Percentiles rank a stretch among this genome's conserved stretches.
Conservation (phyloP, 164 flowering plant species). For the Stephania yunnanensis region DNA sequence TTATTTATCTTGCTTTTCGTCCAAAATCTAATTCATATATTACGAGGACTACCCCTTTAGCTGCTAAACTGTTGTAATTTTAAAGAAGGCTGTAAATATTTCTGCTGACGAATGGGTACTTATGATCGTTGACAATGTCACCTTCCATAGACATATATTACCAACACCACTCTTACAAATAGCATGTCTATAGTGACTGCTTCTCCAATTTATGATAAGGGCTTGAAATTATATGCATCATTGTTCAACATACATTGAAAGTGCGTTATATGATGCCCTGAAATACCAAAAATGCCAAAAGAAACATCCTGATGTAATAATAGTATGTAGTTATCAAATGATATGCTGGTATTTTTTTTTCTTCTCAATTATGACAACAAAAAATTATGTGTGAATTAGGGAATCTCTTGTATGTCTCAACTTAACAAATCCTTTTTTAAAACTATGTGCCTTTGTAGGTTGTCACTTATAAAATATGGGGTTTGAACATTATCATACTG, state of each 20-base stretch:
- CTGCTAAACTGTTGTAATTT: background rate
- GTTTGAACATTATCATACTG: no score
- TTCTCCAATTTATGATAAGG: background rate
- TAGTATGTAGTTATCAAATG: background rate
- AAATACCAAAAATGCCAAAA: background rate
- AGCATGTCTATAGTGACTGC: no score
- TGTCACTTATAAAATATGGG: no score
- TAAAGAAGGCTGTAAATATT: background rate
- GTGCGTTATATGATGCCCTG: background rate
- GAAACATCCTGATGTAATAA: background rate
- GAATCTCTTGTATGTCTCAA: background rate
- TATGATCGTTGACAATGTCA: background rate
- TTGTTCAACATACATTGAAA: no score
- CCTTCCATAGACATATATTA: background rate
- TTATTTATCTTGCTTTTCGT: no score
- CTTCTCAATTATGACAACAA: background rate
- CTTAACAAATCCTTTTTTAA: background rate
- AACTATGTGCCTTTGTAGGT: background rate
- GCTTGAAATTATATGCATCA: no score
- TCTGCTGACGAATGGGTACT: background rate
- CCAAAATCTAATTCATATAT: background rate
- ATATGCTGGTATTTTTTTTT: background rate
- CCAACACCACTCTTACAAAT: no score
- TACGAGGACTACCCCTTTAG: background rate
- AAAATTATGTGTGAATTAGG: background rate